phyloP scores from a whole-genome alignment of 768 basidiomycete species.

The Amanita rubescens region DNA sequence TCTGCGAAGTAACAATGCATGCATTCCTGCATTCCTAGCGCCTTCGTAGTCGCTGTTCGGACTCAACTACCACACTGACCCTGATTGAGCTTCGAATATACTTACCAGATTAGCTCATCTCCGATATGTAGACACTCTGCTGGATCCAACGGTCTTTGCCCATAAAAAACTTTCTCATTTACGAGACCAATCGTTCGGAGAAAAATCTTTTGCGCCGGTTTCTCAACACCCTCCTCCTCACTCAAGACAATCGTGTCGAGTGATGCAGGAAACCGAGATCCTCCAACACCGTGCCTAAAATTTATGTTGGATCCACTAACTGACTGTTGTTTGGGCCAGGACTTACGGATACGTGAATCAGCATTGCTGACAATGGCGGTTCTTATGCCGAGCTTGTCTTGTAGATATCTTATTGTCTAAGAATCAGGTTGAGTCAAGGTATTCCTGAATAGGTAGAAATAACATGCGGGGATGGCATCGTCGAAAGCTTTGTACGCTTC shows the following conservation, averaged over 20 bases:
- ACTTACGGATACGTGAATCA: conserved; percentile 60
- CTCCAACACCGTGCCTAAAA: conserved; percentile 40
- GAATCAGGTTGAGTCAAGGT: neutral
- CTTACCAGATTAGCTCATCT: conserved; percentile 60
- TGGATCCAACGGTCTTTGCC: conserved; percentile 20
- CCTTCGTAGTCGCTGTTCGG: conserved; percentile 57
- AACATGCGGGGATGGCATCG: conserved; percentile 27
- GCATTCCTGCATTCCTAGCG: conserved; percentile 45
- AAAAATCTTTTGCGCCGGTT: conserved; percentile 59
- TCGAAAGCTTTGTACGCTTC: conserved; percentile 51
- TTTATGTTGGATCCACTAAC: neutral
- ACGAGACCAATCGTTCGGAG: conserved; percentile 31
- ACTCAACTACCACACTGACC: conserved; percentile 1
- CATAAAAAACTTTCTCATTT: conserved; percentile 12
- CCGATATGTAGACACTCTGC: conserved; percentile 63
- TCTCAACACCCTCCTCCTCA: conserved; percentile 62
- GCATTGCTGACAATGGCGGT: conserved; percentile 67
- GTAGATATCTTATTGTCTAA: conserved; percentile 38
- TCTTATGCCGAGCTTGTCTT: conserved; percentile 31
- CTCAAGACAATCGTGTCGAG: conserved; percentile 59
- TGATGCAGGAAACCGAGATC: conserved; percentile 48
- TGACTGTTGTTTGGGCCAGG: conserved; percentile 1
- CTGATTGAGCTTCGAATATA: neutral
- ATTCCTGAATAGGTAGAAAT: neutral
- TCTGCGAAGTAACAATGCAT: conserved; percentile 51